These are phyloP conservation scores for Phytophthora citrophthora DNA, from an alignment of 352 stramenopile species.

Conservation along the genomic window DNA sequence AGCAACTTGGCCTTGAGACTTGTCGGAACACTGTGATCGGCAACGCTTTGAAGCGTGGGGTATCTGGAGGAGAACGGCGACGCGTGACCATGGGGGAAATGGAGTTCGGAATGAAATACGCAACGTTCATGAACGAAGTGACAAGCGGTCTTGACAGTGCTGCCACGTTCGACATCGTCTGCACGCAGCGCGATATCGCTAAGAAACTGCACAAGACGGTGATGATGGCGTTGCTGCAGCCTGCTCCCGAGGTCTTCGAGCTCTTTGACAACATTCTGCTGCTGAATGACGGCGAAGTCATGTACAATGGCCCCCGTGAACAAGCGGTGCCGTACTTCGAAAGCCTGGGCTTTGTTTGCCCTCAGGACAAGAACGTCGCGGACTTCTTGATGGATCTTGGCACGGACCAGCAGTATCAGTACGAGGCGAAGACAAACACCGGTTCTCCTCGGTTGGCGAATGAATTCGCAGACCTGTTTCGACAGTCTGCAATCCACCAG, in stretches of 20 bases:
- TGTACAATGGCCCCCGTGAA: conserved; percentile 48
- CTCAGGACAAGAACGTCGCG: conserved; percentile 29
- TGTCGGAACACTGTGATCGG: conserved; percentile 42
- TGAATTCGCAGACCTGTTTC: conserved; percentile 19
- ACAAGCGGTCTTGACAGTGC: conserved; percentile 89
- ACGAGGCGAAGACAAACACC: conserved; percentile 21
- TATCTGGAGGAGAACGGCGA: conserved; percentile 70
- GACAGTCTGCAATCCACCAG: conserved; percentile 32
- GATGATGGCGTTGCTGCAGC: conserved; percentile 82
- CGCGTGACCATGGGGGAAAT: conserved; percentile 49
- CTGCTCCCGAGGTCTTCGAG: conserved; percentile 89
- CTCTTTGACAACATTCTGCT: conserved; percentile 90
- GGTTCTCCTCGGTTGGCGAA: conserved; percentile 16
- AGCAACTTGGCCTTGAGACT: conserved; percentile 33
- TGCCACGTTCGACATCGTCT: conserved; percentile 88
- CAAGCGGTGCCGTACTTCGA: conserved; percentile 45
- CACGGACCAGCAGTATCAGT: conserved; percentile 34
- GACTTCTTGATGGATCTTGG: conserved; percentile 51
- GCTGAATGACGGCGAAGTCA: conserved; percentile 56
- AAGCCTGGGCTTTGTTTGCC: conserved; percentile 53
- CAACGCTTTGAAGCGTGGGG: conserved; percentile 38
- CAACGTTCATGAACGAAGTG: conserved; percentile 89
- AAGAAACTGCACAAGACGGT: conserved; percentile 47
- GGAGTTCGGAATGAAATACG: conserved; percentile 52
- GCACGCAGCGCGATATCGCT: conserved; percentile 42